Percentiles rank a stretch among this genome's conserved stretches.
phyloP scores from a whole-genome alignment of 2,329 filamentous ascomycete species.

The Curvularia spicifera region DNA sequence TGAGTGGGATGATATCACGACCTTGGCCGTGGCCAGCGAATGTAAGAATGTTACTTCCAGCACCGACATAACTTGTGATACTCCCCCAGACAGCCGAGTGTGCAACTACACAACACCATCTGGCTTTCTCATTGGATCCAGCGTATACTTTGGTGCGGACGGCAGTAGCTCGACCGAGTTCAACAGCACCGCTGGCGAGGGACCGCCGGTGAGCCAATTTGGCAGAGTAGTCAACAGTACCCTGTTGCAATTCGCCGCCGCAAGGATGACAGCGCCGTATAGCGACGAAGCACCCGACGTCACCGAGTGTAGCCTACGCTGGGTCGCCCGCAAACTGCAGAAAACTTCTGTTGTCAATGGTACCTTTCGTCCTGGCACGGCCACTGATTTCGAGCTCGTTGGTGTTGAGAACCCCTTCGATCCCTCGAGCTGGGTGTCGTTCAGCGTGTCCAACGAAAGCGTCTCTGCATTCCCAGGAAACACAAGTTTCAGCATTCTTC shows the following conservation, averaged over 20 bases:
- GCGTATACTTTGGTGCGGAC: not conserved
- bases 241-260: not conserved
- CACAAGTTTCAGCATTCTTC: not conserved
- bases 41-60: not conserved
- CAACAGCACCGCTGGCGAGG: conserved; percentile 4
- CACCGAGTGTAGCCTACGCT: conserved; percentile 4
- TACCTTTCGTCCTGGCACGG: conserved; percentile 1
- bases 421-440: not conserved
- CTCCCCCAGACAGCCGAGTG: not conserved
- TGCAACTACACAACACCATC: conserved; percentile 3
- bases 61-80: not conserved
- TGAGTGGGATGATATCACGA: conserved; percentile 5
- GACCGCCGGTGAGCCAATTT: not conserved
- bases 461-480: not conserved
- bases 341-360: conserved; percentile 6
- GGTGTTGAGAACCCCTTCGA: not conserved
- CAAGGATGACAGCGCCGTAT: not conserved
- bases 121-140: not conserved
- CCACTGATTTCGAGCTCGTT: not conserved
- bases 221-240: not conserved
- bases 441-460: not conserved
- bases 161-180: not conserved
- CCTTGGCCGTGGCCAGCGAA: conserved; percentile 3
- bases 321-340: not conserved
- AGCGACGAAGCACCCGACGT: not conserved